phyloP scores from a whole-genome alignment of 176 grass and related monocot genomes.

The Ensete glaucum region DNA sequence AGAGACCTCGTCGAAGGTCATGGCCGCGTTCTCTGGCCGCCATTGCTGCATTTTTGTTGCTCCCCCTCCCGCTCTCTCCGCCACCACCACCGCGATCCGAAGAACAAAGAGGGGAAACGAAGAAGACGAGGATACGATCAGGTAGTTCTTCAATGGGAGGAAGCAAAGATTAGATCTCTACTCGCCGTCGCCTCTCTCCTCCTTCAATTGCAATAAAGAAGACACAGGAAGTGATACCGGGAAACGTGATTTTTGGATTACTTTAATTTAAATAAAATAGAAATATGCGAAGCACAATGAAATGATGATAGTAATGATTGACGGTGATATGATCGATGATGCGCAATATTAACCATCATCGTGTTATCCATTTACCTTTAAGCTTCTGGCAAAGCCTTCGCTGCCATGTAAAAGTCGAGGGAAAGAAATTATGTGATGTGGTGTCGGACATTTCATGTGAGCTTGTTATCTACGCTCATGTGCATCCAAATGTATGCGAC shows the following conservation, averaged over 20 bases:
- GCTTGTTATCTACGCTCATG: too few relatives aligned
- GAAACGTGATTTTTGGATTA: neutral
- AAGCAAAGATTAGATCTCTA: neutral
- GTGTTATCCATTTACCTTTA: too few relatives aligned
- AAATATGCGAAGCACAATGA: neutral
- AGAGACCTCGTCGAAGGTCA: constrained; percentile 18
- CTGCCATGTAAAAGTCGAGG: too few relatives aligned
- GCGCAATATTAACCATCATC: too few relatives aligned
- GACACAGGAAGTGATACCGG: neutral
- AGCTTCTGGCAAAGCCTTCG: too few relatives aligned
- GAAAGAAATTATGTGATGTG: too few relatives aligned
- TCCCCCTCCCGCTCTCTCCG: neutral
- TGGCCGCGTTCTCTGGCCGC: neutral
- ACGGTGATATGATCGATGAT: too few relatives aligned
- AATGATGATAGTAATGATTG: too few relatives aligned
- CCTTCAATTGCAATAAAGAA: constrained; percentile 1
- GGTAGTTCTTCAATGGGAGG: neutral
- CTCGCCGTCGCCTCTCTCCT: constrained; percentile 4
- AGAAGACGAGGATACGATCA: neutral
- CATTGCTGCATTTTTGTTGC: constrained; percentile 6
- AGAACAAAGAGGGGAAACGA: neutral
- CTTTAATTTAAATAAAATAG: too few relatives aligned
- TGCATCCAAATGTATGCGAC: too few relatives aligned
- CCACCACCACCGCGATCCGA: constrained; percentile 12
- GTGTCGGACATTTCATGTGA: too few relatives aligned